Evolutionary conservation across 306 rosid genomes (phyloP), one percentile per base, ranked within the genome.

Genomic region (Senna siamea): DNA sequence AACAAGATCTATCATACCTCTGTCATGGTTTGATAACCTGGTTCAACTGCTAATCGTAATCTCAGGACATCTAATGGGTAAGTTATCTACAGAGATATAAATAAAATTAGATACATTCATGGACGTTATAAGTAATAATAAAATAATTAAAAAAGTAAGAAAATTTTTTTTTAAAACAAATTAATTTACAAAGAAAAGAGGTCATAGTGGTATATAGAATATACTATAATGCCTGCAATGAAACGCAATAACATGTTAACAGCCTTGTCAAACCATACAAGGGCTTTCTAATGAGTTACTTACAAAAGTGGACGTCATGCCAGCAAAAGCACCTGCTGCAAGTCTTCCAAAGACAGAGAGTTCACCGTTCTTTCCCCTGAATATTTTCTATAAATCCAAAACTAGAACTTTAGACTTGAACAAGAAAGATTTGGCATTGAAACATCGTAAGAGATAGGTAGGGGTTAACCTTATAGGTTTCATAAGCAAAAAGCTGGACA

Each of bases 281-380:
- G 3, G 3, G 48, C 23, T 34, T 56, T 66, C 60, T 11, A 74
- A 41, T n/a, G 38, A 73, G 75, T 52, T 51, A 75, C 98, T 88
- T 72, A 93, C 98, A 81, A 91, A 85, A 72, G 97, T 91, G 69
- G 97, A 91, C 35, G 98, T 93, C 98, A 93, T 91, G 85, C 98
- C 98, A 12, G 97, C 98, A 82, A 91, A 91, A 75, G 94, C 98
- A 75, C 98, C 98, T 43, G 98, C 97, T 22, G 92, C 92, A 66
- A 93, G 97, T 87, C 98, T 86, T 81, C 97, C 98, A 52, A 88
- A 40, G 73, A 91, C 89, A 63, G 98, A 89, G 41, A 93, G 92
- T 66, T 93, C 96, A 14, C 74, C 90, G 76, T 89, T 83, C 75
- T 83, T 78, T 69, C 92, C 91, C 70, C 73, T 81, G 76, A 93